Evolutionary conservation across 2,329 filamentous ascomycete genomes (phyloP), one percentile per base, ranked within the genome.

Genomic region (Drechmeria coniospora): DNA sequence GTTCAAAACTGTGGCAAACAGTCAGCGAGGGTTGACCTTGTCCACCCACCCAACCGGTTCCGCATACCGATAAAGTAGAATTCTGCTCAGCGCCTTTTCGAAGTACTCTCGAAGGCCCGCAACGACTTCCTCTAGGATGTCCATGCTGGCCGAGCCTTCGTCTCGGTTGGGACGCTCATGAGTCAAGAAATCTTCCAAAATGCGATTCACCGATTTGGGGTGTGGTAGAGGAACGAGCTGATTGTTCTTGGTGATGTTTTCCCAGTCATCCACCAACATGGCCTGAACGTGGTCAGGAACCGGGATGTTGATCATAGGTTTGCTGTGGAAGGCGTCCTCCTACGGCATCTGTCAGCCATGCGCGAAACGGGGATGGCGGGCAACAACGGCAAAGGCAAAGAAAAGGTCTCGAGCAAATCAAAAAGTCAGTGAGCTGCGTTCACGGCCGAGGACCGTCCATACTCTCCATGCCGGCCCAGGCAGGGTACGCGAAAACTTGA

Each of bases 201-300:
- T 82, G 38, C 71, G 59, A 37, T 68, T 72, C 33, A 90, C 82
- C 1, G 87, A 74, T 28, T 77, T 70, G 16, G 66, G 62, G 25
- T 83, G 76, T 1, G 90, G 90, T 11, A 98, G 63, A 2, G 81
- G 76, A 18, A 94, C 82, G 4, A 95, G 73, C 47, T 87, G 81
- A 41, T 83, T 73, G 48, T 92, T 90, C 58, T 94, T 95, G 31
- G 90, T 98, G 35, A 98, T 75, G 43, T 94, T 92, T 53, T 98
- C 90, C 90, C 90, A 98, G 51, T 98, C 90, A 49, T 98, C 90
- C 14, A 98, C 90, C 3, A 98, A 71, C 36, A 92, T 68, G 11
- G 80, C 82, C 59, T 95, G 94, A 39, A 98, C 65, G 38, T 79
- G 73, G 47, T 95, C 90, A 1, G 90, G 84, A 37, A 95, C 74